Base-by-base conservation (phyloP, 1,284 basidiomycete species). In the Ceratobasidium sp. region DNA sequence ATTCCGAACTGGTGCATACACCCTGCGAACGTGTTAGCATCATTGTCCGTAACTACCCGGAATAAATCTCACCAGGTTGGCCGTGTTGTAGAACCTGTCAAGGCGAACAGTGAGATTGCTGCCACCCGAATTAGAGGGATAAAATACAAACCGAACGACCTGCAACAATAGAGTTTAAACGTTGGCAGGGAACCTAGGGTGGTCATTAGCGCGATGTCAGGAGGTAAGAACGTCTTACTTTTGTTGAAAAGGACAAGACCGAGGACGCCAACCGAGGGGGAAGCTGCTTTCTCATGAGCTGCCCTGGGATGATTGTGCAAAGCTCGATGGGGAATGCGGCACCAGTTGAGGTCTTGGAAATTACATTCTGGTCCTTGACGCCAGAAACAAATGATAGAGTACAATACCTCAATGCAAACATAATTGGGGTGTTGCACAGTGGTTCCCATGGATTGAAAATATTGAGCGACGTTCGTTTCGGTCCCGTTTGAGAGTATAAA, bases 221-320 rank as follows among this genome's bases (percentile, higher is more conserved):
- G 2, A n/a, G 29, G 19, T 16, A 4, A 2, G 29, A 24, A 11
- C 6, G 3, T 11, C 1, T 8, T 24, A 62, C 72, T 51, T 74
- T 90, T 0, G 92, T 92, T 0, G 92, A 88, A 78, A 93, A 93
- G 0, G 8, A 92, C 88, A 8, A 87, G 85, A 74, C 85, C 88
- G 0, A 34, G 31, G 31, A 34, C 31, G 88, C 89, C 78, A 88
- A 88, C 74, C 91, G 87, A 0, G 88, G 83, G 0, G 91, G 90
- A 1, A 93, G 84, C 76, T 90, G 90, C 78, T 90, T 91, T 51
- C 89, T 84, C 87, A 92, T 89, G 58, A 92, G 88, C 77, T 93
- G 92, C 0, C 92, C 92, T 0, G 86, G 82, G 0, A 86, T 85
- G 4, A 93, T 88, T 0, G 78, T 81, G 78, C 92, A 93, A 0